phyloP scores from a whole-genome alignment of 164 flowering plant species.

The Vitis cinerea region DNA sequence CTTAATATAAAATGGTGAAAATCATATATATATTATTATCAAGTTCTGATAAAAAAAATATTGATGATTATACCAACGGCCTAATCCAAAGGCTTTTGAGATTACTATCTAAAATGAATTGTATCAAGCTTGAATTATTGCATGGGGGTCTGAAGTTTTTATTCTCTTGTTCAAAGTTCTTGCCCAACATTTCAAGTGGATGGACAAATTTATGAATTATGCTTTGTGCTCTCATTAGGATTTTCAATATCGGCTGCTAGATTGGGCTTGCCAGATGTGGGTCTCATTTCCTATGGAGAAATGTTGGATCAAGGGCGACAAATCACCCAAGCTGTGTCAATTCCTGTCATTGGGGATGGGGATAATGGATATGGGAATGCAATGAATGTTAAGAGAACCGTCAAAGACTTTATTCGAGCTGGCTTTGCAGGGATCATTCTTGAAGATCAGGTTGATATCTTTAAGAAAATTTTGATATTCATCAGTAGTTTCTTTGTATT shows the following conservation, averaged over 20 bases:
- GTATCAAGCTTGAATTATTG: not conserved
- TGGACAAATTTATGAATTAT: not conserved
- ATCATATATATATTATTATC: too few species aligned
- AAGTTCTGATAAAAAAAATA: too few species aligned
- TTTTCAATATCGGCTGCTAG: slow-evolving; percentile 87
- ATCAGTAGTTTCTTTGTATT: not conserved
- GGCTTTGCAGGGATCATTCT: slow-evolving; percentile 95
- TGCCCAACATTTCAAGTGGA: not conserved
- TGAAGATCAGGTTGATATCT: slow-evolving; percentile 80
- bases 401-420: slow-evolving; percentile 77
- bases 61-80: too few species aligned
- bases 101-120: not conserved
- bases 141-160: not conserved
- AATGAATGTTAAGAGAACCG: slow-evolving; percentile 98
- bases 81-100: not conserved
- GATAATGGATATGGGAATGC: slow-evolving; percentile 98
- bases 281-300: slow-evolving; percentile 86
- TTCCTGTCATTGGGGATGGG: slow-evolving; percentile 96
- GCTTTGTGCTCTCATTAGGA: slow-evolving; percentile 35
- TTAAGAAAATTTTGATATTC: not conserved
- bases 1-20: too few species aligned
- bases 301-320: slow-evolving; percentile 89
- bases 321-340: slow-evolving; percentile 81
- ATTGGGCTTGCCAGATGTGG: slow-evolving; percentile 89
- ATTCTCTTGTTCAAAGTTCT: too few species aligned